Conservation (phyloP, 2,329 filamentous ascomycete species). For the Sporothrix protearum region DNA sequence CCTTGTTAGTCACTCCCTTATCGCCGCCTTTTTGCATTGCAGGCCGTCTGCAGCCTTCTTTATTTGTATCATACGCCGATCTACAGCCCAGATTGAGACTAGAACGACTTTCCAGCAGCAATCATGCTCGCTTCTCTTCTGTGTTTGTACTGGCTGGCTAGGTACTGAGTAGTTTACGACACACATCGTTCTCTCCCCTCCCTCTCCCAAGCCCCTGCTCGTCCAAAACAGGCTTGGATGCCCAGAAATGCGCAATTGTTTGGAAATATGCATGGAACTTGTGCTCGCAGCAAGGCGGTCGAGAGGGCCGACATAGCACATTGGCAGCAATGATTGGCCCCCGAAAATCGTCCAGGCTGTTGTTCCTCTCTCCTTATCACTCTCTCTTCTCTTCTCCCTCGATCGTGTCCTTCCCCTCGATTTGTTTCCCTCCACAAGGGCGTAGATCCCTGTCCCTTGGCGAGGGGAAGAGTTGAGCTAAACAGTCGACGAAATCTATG, state of each 20-base stretch:
- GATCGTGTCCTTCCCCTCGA: neutral
- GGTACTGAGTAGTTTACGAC: no score
- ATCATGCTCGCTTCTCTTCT: neutral
- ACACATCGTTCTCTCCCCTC: neutral
- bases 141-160: no score
- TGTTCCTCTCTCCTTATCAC: neutral
- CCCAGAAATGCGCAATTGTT: neutral
- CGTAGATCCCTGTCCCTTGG: neutral
- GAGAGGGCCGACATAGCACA: constrained; percentile 10
- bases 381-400: neutral
- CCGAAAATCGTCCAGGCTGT: neutral
- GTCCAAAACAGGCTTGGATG: neutral
- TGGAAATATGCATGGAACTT: constrained; percentile 19
- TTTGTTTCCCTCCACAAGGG: neutral
- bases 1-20: neutral
- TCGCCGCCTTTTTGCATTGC: neutral
- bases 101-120: constrained; percentile 3
- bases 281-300: constrained; percentile 7
- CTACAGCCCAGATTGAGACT: neutral
- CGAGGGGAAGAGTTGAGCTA: neutral
- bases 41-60: neutral
- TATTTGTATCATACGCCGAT: neutral
- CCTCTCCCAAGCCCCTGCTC: neutral
- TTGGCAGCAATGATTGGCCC: neutral
- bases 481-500: neutral